Evolutionary conservation across 2,329 filamentous ascomycete species (phyloP).

Genomic region (Sclerotinia glacialis): DNA sequence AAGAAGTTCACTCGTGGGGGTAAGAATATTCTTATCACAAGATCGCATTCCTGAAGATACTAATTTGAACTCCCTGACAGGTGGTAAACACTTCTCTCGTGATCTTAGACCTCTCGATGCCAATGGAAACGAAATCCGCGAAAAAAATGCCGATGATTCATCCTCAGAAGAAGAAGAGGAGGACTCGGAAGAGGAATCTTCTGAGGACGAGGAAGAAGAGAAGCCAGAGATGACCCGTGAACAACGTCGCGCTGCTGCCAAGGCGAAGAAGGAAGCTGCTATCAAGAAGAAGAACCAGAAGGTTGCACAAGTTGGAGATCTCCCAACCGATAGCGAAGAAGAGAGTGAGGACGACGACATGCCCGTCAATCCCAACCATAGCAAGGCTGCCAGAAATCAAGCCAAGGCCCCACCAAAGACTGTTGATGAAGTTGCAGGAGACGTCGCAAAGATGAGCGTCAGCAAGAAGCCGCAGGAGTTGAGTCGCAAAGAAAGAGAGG

Average conservation of each 20-base stretch:
- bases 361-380: conserved; percentile 91
- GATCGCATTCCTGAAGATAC: background rate
- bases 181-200: conserved; percentile 51
- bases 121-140: conserved; percentile 83
- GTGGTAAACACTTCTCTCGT: conserved; percentile 92
- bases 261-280: conserved; percentile 87
- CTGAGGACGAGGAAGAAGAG: conserved; percentile 47
- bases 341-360: conserved; percentile 59
- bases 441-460: conserved; percentile 54
- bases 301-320: conserved; percentile 75
- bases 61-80: conserved; percentile 46
- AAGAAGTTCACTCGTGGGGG: conserved; percentile 91
- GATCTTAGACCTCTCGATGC: conserved; percentile 84
- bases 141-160: conserved; percentile 61
- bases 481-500: conserved; percentile 69
- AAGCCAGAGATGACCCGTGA: conserved; percentile 70
- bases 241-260: conserved; percentile 81
- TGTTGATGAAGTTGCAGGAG: conserved; percentile 53
- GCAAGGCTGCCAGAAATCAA: conserved; percentile 66
- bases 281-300: conserved; percentile 71
- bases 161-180: conserved; percentile 49
- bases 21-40: conserved; percentile 44
- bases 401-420: conserved; percentile 43
- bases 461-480: conserved; percentile 51
- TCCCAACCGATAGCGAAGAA: conserved; percentile 69